Conservation (phyloP, 306 rosid genomes). For the Luffa aegyptiaca region DNA sequence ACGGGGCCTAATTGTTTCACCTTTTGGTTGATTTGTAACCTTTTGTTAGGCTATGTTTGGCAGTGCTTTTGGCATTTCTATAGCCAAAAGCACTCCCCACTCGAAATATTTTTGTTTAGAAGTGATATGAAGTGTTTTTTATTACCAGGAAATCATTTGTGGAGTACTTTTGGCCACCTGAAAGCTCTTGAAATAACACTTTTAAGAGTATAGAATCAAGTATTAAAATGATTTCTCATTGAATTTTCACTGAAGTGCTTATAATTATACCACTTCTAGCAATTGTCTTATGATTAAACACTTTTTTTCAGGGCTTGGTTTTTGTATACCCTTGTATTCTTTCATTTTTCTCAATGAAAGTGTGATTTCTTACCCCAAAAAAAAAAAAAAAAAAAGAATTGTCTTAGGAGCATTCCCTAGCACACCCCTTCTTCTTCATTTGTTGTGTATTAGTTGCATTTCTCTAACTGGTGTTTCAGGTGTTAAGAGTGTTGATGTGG, state of each 20-base stretch:
- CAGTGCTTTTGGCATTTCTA: background rate
- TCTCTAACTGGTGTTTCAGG: constrained; percentile 27
- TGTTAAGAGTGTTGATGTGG: constrained; percentile 69
- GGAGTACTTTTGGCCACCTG: background rate
- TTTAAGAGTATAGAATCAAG: background rate
- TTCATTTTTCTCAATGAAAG: too few relatives aligned
- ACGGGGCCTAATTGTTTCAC: background rate
- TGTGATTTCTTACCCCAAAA: too few relatives aligned
- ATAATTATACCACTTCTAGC: background rate
- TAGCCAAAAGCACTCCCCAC: background rate
- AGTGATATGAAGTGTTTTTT: background rate
- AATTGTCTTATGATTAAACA: too few relatives aligned
- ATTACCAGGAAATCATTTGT: background rate
- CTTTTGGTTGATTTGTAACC: background rate
- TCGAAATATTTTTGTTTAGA: background rate
- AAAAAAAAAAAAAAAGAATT: background rate
- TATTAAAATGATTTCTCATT: background rate
- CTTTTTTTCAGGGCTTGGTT: too few relatives aligned
- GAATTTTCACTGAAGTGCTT: background rate
- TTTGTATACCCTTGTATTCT: too few relatives aligned
- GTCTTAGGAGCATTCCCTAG: background rate
- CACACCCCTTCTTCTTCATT: background rate
- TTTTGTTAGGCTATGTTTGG: background rate
- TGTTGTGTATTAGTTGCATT: background rate
- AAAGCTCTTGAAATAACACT: background rate